Evolutionary conservation across 2,329 filamentous ascomycete genomes (phyloP).

Genomic region (Akanthomyces lecanii): DNA sequence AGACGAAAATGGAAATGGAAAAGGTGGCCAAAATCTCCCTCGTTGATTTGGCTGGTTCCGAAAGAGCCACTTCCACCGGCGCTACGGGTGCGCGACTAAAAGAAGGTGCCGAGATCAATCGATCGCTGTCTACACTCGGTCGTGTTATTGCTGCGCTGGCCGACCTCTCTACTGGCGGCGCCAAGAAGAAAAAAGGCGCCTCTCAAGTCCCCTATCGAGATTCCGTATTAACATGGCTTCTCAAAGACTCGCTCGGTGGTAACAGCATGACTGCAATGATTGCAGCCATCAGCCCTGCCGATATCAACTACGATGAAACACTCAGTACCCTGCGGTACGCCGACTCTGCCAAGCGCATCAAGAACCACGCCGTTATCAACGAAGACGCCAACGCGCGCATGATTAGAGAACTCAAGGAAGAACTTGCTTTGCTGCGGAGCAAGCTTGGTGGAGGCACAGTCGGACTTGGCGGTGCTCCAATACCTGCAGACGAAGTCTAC

Average conservation of each 20-base stretch:
- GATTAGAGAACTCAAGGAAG: slow-evolving; percentile 97
- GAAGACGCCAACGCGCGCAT: slow-evolving; percentile 98
- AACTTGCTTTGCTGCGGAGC: slow-evolving; percentile 76
- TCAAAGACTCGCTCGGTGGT: slow-evolving; percentile 94
- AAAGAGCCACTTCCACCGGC: slow-evolving; percentile 93
- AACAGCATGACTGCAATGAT: slow-evolving; percentile 99
- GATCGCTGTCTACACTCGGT: slow-evolving; percentile 90
- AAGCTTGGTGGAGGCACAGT: slow-evolving; percentile 65
- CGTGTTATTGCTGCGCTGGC: slow-evolving; percentile 96
- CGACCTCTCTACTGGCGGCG: slow-evolving; percentile 80
- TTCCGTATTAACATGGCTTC: slow-evolving; percentile 89
- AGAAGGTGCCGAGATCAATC: slow-evolving; percentile 97
- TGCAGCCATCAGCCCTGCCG: slow-evolving; percentile 93
- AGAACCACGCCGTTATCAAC: slow-evolving; percentile 99
- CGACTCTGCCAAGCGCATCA: slow-evolving; percentile 96
- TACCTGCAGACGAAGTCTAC: slow-evolving; percentile 75
- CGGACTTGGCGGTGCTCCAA: slow-evolving; percentile 43
- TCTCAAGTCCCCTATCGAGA: slow-evolving; percentile 92
- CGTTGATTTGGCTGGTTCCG: slow-evolving; percentile 95
- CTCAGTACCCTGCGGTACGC: slow-evolving; percentile 93
- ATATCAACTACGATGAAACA: slow-evolving; percentile 99
- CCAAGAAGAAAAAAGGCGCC: slow-evolving; percentile 68
- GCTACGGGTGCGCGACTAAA: slow-evolving; percentile 93
- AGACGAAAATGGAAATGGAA: slow-evolving; percentile 96
- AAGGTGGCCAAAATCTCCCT: slow-evolving; percentile 97